phyloP scores from a whole-genome alignment of 2,329 filamentous ascomycete species.

The Moelleriella libera region DNA sequence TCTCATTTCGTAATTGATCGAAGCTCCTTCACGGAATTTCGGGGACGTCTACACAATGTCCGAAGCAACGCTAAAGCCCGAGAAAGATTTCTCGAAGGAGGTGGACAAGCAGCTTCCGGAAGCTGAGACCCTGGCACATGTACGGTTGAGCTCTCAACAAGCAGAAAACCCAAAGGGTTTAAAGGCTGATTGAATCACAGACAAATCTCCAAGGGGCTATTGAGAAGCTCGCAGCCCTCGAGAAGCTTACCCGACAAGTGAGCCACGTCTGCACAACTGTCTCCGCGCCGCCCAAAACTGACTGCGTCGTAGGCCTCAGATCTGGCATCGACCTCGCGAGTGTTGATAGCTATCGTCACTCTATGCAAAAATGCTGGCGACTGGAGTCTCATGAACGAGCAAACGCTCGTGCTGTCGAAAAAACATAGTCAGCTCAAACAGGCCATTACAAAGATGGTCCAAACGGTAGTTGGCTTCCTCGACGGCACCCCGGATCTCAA shows the following conservation, averaged over 20 bases:
- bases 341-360: slow-evolving; percentile 79
- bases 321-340: slow-evolving; percentile 82
- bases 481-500: slow-evolving; percentile 74
- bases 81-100: slow-evolving; percentile 98
- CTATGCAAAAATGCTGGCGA: slow-evolving; percentile 87
- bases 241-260: slow-evolving; percentile 97
- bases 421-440: slow-evolving; percentile 99
- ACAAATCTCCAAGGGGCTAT: slow-evolving; percentile 74
- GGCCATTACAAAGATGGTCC: slow-evolving; percentile 97
- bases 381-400: slow-evolving; percentile 92
- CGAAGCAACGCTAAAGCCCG: slow-evolving; percentile 73
- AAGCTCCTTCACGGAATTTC: neutral
- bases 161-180: slow-evolving; percentile 5
- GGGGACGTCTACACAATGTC: slow-evolving; percentile 44
- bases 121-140: slow-evolving; percentile 79
- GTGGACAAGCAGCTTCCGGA: slow-evolving; percentile 84
- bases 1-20: neutral
- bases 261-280: slow-evolving; percentile 9
- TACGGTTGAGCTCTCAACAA: slow-evolving; percentile 16
- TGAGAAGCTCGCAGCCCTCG: slow-evolving; percentile 80
- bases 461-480: slow-evolving; percentile 85
- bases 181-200: slow-evolving; percentile 21
- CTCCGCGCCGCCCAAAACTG: slow-evolving; percentile 6
- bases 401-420: slow-evolving; percentile 90
- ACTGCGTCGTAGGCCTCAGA: slow-evolving; percentile 62